These are phyloP conservation scores for Trichoderma lentiforme DNA, from an alignment of 2,329 filamentous ascomycete species.

Conservation along the genomic window DNA sequence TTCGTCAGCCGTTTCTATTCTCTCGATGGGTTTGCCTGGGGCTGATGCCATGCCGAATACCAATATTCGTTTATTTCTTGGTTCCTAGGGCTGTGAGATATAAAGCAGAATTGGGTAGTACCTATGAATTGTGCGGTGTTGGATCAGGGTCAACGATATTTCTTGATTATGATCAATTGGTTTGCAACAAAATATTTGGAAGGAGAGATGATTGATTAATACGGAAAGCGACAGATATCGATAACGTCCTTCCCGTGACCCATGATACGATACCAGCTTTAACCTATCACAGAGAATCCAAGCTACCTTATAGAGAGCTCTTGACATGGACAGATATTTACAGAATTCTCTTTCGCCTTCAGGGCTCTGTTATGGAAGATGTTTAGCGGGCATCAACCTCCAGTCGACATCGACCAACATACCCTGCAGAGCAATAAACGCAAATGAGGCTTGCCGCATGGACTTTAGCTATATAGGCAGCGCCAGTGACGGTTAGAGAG, in stretches of 20 bases:
- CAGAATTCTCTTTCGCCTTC: background rate
- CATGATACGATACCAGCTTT: background rate
- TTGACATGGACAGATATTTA: background rate
- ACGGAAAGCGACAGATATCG: background rate
- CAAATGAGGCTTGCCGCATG: background rate
- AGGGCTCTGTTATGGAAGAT: background rate
- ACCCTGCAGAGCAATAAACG: background rate
- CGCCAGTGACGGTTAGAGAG: background rate
- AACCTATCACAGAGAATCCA: background rate
- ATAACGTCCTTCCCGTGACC: background rate
- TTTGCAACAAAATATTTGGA: background rate
- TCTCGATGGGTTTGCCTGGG: background rate
- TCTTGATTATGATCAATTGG: background rate
- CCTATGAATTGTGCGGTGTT: background rate
- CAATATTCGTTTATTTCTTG: background rate
- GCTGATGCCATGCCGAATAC: background rate
- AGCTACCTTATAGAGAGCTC: background rate
- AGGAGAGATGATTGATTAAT: background rate
- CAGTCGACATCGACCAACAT: background rate
- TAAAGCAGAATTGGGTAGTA: background rate
- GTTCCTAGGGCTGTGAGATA: background rate
- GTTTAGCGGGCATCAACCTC: too few species aligned
- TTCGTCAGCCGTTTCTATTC: constrained; percentile 22
- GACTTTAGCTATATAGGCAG: background rate
- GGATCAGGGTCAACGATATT: background rate